Conservation (phyloP, 2,329 filamentous ascomycete genomes). For the Fusarium citri region DNA sequence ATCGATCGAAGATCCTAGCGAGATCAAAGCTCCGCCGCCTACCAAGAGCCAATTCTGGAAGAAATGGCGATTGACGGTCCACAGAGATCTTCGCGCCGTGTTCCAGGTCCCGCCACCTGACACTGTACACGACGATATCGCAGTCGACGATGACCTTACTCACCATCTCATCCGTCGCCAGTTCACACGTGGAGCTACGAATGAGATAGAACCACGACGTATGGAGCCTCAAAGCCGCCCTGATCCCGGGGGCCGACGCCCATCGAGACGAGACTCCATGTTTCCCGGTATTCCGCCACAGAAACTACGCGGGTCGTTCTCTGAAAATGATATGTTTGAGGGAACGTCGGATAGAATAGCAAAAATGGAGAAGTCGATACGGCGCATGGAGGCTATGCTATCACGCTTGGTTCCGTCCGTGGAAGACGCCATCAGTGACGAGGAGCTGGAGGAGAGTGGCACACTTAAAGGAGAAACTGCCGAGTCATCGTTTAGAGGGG, state of each 20-base stretch:
- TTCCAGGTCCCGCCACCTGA: conserved; percentile 78
- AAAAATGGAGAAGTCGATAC: conserved; percentile 62
- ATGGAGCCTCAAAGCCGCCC: conserved; percentile 37
- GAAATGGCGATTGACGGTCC: conserved; percentile 74
- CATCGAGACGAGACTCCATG: conserved; percentile 66
- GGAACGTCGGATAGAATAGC: conserved; percentile 59
- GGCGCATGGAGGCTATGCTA: conserved; percentile 62
- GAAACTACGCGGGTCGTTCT: conserved; percentile 63
- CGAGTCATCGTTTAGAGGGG: conserved; percentile 47
- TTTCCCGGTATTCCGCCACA: conserved; percentile 60
- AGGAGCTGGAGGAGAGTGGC: conserved; percentile 47
- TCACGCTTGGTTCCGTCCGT: conserved; percentile 51
- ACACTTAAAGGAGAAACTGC: conserved; percentile 46
- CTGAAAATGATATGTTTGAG: conserved; percentile 59
- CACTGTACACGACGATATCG: conserved; percentile 66
- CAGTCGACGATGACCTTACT: conserved; percentile 69
- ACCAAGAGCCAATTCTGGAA: conserved; percentile 69
- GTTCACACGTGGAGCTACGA: conserved; percentile 60
- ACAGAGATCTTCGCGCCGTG: conserved; percentile 77
- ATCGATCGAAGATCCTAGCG: conserved; percentile 21
- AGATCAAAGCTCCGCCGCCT: conserved; percentile 39
- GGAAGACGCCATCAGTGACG: conserved; percentile 44
- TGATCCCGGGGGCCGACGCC: conserved; percentile 49
- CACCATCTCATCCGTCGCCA: conserved; percentile 69
- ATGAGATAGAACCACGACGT: conserved; percentile 36